Evolutionary conservation across 108 stramenopile genomes (phyloP).

Genomic region (Schizochytrium sp.): DNA sequence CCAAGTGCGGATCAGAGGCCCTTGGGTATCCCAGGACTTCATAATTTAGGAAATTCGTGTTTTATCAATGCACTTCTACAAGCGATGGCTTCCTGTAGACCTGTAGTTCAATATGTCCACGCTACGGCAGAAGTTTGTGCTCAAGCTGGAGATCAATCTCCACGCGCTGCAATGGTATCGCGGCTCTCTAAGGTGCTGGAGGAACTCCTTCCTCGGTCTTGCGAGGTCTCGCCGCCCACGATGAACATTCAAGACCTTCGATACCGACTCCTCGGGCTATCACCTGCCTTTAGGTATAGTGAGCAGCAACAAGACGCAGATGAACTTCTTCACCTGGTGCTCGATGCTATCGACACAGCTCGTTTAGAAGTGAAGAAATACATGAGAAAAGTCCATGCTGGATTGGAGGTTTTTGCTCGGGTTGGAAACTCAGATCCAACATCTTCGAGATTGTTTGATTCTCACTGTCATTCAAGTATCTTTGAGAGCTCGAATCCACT

Average conservation of each 20-base stretch:
- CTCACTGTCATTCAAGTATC: no score
- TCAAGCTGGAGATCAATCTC: not conserved
- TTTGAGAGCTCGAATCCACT: not conserved
- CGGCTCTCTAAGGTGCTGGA: not conserved
- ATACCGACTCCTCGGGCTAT: not conserved
- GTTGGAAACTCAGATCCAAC: not conserved
- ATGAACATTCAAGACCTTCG: not conserved
- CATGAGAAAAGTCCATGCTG: not conserved
- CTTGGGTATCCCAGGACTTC: not conserved
- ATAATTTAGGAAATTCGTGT: conserved; percentile 50
- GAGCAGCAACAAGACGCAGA: conserved; percentile 57
- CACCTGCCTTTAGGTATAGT: not conserved
- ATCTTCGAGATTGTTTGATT: not conserved
- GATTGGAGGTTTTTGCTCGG: not conserved
- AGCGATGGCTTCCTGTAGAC: conserved; percentile 27
- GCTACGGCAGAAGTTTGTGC: not conserved
- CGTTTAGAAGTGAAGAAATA: not conserved
- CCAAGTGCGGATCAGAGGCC: not conserved
- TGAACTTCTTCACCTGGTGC: conserved; percentile 23
- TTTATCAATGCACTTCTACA: conserved; percentile 36
- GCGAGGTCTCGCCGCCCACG: not conserved
- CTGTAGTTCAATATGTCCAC: not conserved
- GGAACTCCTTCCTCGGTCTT: not conserved
- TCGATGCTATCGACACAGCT: conserved; percentile 27
- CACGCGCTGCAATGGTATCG: not conserved